Evolutionary conservation across 2,329 filamentous ascomycete species (phyloP).

Genomic region (Phaeosphaeria sp.): DNA sequence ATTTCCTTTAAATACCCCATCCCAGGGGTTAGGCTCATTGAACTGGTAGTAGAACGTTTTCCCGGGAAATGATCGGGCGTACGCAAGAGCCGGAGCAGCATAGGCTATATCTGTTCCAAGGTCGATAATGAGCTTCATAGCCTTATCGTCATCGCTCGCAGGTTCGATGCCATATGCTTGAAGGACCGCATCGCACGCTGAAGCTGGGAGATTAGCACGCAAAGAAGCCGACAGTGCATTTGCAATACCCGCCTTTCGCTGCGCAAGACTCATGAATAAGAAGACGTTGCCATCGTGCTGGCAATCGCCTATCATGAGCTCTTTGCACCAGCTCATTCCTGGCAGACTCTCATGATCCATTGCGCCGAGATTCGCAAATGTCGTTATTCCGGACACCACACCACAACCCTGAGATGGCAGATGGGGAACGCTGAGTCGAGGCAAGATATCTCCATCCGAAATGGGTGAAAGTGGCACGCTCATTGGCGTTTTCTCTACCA

Average conservation of each 20-base stretch:
- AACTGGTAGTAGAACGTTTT: slow-evolving; percentile 28
- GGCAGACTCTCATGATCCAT: slow-evolving; percentile 11
- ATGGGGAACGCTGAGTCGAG: slow-evolving; percentile 1
- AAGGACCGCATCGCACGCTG: slow-evolving; percentile 29
- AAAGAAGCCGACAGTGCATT: slow-evolving; percentile 36
- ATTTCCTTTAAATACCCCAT: slow-evolving; percentile 28
- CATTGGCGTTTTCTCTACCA: slow-evolving; percentile 49
- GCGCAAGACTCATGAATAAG: slow-evolving; percentile 23
- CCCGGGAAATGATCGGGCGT: slow-evolving; percentile 37
- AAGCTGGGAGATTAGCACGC: slow-evolving; percentile 23
- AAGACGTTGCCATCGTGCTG: slow-evolving; percentile 49
- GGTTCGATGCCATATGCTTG: slow-evolving; percentile 47
- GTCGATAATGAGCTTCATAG: slow-evolving; percentile 46
- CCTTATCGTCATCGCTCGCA: slow-evolving; percentile 44
- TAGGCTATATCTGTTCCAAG: slow-evolving; percentile 55
- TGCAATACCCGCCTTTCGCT: slow-evolving; percentile 26
- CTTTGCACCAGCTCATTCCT: slow-evolving; percentile 51
- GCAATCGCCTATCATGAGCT: slow-evolving; percentile 54
- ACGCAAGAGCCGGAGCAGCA: slow-evolving; percentile 48
- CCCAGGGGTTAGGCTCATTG: slow-evolving; percentile 33
- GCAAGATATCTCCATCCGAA: slow-evolving; percentile 52
- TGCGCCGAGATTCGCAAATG: slow-evolving; percentile 13
- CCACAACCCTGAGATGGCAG: neutral
- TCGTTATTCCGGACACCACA: neutral
- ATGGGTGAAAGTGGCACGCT: slow-evolving; percentile 44